Base-by-base conservation (phyloP, 768 basidiomycete species). In the Candolleomyces eurysporus region DNA sequence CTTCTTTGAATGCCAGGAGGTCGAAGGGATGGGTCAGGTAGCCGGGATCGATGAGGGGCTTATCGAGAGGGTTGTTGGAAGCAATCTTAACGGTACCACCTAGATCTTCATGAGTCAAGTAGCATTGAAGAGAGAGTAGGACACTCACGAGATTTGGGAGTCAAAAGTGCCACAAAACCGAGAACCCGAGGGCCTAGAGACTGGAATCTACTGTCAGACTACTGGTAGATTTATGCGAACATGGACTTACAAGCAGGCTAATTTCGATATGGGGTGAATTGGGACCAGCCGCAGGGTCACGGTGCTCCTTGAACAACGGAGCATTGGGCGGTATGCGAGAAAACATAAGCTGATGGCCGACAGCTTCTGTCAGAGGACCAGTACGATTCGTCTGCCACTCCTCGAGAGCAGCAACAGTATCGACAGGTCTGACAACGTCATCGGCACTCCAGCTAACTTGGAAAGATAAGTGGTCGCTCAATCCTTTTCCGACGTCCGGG, bases 401-500 rank as follows among this genome's bases (percentile, higher is more conserved):
- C 39, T 31, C 42, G 9, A 65, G 46, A 11, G 56, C 53, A 21
- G 26, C 51, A 26, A 21, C 58, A 22, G 30, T 16, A 30, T 60
- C 46, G 36, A 66, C 48, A 32, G 10, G 51, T 49, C 31, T 17
- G 60, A 36, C 11, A 17, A 11, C 17, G 31, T 31, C 51, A 36
- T 56, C 40, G 30, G 52, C 9, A 19, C 30, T 17, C 58, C 48
- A 50, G 13, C 5, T 22, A 11, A 39, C 45, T n/a, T 26, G 4
- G 21, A 36, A 17, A 8, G 46, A 5, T 19, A 57, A 19, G 31
- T 61, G 60, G 26, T 61, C 73, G 16, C 63, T 59, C 30, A 76
- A 55, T 54, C 74, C 68, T 56, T 67, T 64, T 2, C 75, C 74
- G 16, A 76, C 71, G 48, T 66, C 64, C 16, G 74, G 68, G 17